Evolutionary conservation across 2,329 filamentous ascomycete species (phyloP).

Genomic region (Botryotinia globosa): DNA sequence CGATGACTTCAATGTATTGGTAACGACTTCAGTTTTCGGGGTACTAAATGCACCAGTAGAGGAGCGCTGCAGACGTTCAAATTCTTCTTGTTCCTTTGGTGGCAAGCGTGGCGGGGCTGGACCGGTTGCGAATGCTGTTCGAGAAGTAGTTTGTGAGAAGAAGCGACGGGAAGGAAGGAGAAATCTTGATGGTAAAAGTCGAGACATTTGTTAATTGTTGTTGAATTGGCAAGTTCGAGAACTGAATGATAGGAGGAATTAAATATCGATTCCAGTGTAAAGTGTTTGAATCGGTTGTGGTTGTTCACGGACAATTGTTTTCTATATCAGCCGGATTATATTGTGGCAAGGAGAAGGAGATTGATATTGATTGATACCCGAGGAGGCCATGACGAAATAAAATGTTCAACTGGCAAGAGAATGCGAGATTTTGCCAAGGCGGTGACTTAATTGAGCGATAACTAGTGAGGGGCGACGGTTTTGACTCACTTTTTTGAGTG

Average conservation of each 20-base stretch:
- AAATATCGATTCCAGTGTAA: not conserved
- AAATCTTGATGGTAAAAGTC: slow-evolving; percentile 31
- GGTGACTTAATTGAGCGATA: slow-evolving; percentile 4
- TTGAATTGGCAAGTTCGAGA: not conserved
- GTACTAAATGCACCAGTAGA: slow-evolving; percentile 77
- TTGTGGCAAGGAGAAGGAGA: not conserved
- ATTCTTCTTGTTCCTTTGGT: slow-evolving; percentile 83
- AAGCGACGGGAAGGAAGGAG: slow-evolving; percentile 34
- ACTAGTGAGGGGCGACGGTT: slow-evolving; percentile 15
- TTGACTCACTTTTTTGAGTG: slow-evolving; percentile 1
- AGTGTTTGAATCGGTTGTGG: not conserved
- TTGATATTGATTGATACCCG: not conserved
- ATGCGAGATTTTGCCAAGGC: slow-evolving; percentile 25
- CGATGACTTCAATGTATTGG: slow-evolving; percentile 31
- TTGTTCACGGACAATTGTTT: not conserved
- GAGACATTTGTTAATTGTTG: slow-evolving; percentile 30
- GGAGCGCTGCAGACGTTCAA: slow-evolving; percentile 77
- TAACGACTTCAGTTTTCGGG: slow-evolving; percentile 40
- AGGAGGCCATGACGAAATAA: slow-evolving; percentile 7
- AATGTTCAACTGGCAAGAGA: not conserved
- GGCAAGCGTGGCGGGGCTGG: slow-evolving; percentile 84
- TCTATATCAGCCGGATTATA: not conserved
- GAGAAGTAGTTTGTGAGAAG: slow-evolving; percentile 32
- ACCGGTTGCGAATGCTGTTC: slow-evolving; percentile 46
- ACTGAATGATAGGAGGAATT: not conserved